These are phyloP conservation scores for Paraurostyla sp. DNA, from an alignment of 73 alveolate genomes.

Conservation along the genomic window DNA sequence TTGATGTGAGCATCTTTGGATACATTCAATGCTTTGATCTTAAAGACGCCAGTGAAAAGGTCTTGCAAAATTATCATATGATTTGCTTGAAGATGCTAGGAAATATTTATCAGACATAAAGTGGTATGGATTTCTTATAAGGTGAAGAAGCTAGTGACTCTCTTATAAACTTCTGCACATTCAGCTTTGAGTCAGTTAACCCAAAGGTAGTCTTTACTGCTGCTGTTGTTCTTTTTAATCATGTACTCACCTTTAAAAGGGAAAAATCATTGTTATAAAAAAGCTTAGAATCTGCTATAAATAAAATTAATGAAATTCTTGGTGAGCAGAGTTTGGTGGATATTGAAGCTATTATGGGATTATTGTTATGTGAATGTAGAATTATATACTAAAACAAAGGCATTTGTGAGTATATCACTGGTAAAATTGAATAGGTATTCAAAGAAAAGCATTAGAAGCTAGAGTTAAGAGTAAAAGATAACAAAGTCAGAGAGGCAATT, in stretches of 20 bases:
- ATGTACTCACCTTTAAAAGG: slow-evolving; percentile 34
- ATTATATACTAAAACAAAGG: slow-evolving; percentile 20
- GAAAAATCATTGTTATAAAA: slow-evolving; percentile 17
- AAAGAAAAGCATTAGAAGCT: slow-evolving; percentile 32
- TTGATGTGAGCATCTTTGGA: slow-evolving; percentile 53
- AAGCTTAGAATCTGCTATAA: slow-evolving; percentile 6
- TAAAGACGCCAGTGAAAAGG: slow-evolving; percentile 27
- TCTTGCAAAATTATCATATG: slow-evolving; percentile 45
- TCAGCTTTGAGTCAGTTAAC: slow-evolving; percentile 47
- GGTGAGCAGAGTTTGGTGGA: slow-evolving; percentile 11
- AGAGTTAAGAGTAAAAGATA: slow-evolving; percentile 3
- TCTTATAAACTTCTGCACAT: slow-evolving; percentile 51
- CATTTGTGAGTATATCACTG: neutral
- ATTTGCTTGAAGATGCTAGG: slow-evolving; percentile 67
- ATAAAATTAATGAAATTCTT: neutral
- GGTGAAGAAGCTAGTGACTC: slow-evolving; percentile 29
- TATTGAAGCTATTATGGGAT: slow-evolving; percentile 28
- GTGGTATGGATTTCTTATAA: slow-evolving; percentile 12
- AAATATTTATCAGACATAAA: slow-evolving; percentile 43
- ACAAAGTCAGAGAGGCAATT: slow-evolving; percentile 4
- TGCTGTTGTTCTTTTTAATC: slow-evolving; percentile 53
- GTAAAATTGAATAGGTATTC: neutral
- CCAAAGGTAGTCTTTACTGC: slow-evolving; percentile 63
- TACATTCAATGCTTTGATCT: slow-evolving; percentile 53
- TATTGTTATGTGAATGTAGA: slow-evolving; percentile 54